Percentiles rank a stretch among this genome's conserved stretches.
Conservation (phyloP, 495 filamentous ascomycete species). For the Talaromyces borbonicus region DNA sequence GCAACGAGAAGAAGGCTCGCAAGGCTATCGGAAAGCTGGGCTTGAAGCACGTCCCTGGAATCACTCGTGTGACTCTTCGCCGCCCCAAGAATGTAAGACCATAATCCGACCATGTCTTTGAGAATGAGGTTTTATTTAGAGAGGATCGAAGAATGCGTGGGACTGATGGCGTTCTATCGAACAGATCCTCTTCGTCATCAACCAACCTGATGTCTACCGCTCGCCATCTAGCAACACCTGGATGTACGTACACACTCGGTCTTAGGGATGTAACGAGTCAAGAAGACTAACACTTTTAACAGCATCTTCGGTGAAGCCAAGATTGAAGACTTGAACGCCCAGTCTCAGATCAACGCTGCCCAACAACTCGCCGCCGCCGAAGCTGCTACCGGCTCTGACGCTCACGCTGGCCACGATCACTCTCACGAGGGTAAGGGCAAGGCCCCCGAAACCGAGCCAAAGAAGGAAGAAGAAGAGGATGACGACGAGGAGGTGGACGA, state of each 20-base stretch:
- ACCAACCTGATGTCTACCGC: constrained; percentile 98
- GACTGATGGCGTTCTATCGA: constrained; percentile 16
- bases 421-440: constrained; percentile 70
- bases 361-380: constrained; percentile 77
- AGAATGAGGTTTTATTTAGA: neutral
- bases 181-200: constrained; percentile 99
- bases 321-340: constrained; percentile 98
- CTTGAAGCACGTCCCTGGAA: constrained; percentile 89
- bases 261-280: neutral
- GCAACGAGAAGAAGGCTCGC: constrained; percentile 99
- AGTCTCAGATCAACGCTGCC: constrained; percentile 86
- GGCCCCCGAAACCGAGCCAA: constrained; percentile 59
- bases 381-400: constrained; percentile 72
- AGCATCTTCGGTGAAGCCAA: constrained; percentile 99
- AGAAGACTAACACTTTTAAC: constrained; percentile 13
- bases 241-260: constrained; percentile 58
- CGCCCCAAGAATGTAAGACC: constrained; percentile 85
- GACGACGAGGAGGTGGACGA: constrained; percentile 95
- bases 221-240: constrained; percentile 97
- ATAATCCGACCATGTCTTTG: no score
- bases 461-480: constrained; percentile 86
- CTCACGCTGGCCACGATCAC: constrained; percentile 53
- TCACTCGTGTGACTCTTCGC: constrained; percentile 94
- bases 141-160: neutral
- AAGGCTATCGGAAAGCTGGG: constrained; percentile 98